Evolutionary conservation across 176 grass and related monocot genomes (phyloP), one percentile per base, ranked within the genome.

Genomic region (Typha latifolia): DNA sequence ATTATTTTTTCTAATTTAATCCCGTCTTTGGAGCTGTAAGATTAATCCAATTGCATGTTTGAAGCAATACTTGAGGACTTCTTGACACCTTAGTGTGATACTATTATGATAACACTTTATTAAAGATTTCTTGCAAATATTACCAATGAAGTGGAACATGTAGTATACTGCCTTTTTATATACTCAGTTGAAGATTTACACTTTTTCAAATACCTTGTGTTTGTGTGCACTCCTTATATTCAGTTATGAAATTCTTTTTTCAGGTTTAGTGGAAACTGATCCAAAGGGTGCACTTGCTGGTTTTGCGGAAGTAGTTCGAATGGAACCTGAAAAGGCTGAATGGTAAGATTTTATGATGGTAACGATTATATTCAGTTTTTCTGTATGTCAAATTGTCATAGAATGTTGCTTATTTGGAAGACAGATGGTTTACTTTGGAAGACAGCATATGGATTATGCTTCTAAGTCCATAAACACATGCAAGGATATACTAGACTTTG

Each of bases 281-380:
- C 89, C 94, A 1, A 78, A 90, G 73, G 94, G 78, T 66, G 94
- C 94, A 51, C 94, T 99, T 82, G 61, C 85, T 73, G 94, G 94
- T 82, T 99, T 99, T 84, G 83, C 61, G 68, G 81, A 74, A 83
- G 94, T 99, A 71, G 89, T 99, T 68, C 69, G 62, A 4, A 99
- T 99, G 94, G 94, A 99, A 71, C 83, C 89, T 65, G 83, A 99
- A 71, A 93, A 99, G 71, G 94, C 94, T 53, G 94, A 99, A 73
- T 99, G 94, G 94, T 97, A 81, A 69, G 27, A 59, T 19, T 16
- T 59, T 21, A 59, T 20, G 23, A 50, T n/a, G 34, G 27, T 21
- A 7, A 20, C 1, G 10, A 6, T 66, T 57, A 14, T 34, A 48
- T 57, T 22, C 49, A 32, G n/a, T 10, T 7, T 2, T 24, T 13